These are phyloP conservation scores for Pseudozyma pruni DNA, from an alignment of 1,284 basidiomycete genomes.

Conservation along the genomic window DNA sequence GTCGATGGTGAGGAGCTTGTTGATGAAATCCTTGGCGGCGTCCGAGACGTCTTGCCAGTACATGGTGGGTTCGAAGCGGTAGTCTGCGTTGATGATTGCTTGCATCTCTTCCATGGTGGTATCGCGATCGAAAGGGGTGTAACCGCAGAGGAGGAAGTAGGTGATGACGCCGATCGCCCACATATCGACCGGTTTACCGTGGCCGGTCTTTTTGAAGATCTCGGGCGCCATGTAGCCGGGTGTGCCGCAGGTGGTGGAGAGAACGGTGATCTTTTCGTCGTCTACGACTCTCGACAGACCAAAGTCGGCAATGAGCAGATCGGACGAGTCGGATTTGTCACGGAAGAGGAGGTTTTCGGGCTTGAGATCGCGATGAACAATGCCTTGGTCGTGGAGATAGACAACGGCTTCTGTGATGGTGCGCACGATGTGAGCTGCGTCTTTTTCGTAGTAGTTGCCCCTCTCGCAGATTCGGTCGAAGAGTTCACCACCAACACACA, in stretches of 20 bases:
- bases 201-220: constrained; percentile 92
- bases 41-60: constrained; percentile 64
- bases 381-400: constrained; percentile 90
- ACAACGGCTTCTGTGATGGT: constrained; percentile 87
- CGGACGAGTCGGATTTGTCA: constrained; percentile 86
- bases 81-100: constrained; percentile 65
- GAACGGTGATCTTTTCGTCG: constrained; percentile 84
- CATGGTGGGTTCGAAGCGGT: constrained; percentile 61
- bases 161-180: constrained; percentile 70
- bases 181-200: constrained; percentile 93
- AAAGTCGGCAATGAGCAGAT: constrained; percentile 97
- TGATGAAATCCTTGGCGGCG: constrained; percentile 63
- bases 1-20: constrained; percentile 61
- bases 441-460: constrained; percentile 96
- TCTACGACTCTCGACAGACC: constrained; percentile 87
- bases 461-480: constrained; percentile 98
- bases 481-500: constrained; percentile 96
- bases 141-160: constrained; percentile 67
- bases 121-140: constrained; percentile 66
- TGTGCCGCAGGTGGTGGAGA: constrained; percentile 95
- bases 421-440: constrained; percentile 87
- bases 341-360: constrained; percentile 97
- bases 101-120: constrained; percentile 67
- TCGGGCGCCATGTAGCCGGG: constrained; percentile 97
- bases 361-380: constrained; percentile 97